phyloP scores from a whole-genome alignment of 768 basidiomycete species.

The Nidularia pulvinata region DNA sequence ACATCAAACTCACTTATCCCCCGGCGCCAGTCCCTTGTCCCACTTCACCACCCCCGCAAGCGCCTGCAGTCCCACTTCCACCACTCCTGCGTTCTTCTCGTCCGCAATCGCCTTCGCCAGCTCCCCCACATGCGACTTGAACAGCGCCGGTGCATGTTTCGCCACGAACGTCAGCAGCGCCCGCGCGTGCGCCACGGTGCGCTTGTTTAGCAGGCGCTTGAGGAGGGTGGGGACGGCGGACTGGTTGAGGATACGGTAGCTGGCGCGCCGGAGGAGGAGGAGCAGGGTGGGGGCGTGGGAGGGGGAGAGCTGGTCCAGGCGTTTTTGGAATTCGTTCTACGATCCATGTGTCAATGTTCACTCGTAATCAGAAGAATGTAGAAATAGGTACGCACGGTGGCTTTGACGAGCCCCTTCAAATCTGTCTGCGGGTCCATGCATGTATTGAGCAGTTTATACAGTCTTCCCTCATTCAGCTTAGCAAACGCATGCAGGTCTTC shows the following conservation, averaged over 20 bases:
- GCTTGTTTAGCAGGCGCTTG: conserved; percentile 56
- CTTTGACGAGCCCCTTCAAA: conserved; percentile 76
- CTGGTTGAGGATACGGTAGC: conserved; percentile 77
- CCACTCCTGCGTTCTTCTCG: conserved; percentile 49
- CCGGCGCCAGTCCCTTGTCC: conserved; percentile 55
- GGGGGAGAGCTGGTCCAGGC: conserved; percentile 70
- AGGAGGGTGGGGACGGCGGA: conserved; percentile 85
- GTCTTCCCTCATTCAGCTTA: conserved; percentile 79
- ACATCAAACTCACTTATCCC: conserved; percentile 60
- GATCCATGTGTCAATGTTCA: neutral
- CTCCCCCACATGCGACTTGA: conserved; percentile 73
- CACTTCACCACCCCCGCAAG: conserved; percentile 64
- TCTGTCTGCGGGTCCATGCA: conserved; percentile 87
- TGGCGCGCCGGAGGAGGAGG: conserved; percentile 66
- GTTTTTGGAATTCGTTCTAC: conserved; percentile 78
- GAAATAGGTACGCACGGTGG: conserved; percentile 49
- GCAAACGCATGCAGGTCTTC: conserved; percentile 87
- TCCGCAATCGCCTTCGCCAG: conserved; percentile 74
- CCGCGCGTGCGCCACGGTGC: conserved; percentile 42
- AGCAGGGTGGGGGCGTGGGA: conserved; percentile 67
- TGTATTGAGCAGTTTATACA: conserved; percentile 83
- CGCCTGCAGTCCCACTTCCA: conserved; percentile 75
- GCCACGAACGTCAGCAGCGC: conserved; percentile 59
- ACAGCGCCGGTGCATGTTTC: conserved; percentile 76
- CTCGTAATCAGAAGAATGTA: neutral